Conservation (phyloP, 2,329 filamentous ascomycete species). For the Talaromyces piceae region DNA sequence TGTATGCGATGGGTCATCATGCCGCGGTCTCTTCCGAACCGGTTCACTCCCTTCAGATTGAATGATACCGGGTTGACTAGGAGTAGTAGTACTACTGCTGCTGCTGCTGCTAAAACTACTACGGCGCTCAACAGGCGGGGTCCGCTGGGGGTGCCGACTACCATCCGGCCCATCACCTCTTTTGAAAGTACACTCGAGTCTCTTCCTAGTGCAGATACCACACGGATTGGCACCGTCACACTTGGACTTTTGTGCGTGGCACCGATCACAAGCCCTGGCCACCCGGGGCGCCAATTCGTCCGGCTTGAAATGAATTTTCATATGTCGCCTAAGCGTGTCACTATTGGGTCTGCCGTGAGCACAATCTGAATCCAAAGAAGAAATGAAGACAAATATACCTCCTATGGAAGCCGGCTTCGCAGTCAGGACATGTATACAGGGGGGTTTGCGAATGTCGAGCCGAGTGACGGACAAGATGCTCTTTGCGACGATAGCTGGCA, state of each 20-base stretch:
- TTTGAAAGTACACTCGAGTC: slow-evolving; percentile 11
- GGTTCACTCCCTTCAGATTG: slow-evolving; percentile 1
- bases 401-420: slow-evolving; percentile 5
- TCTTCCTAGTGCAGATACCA: slow-evolving; percentile 6
- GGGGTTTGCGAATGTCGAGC: slow-evolving; percentile 3
- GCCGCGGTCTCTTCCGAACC: neutral
- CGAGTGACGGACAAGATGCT: slow-evolving; percentile 18
- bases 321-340: slow-evolving; percentile 11
- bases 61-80: too few species aligned
- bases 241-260: slow-evolving; percentile 9
- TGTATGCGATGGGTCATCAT: neutral
- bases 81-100: too few species aligned
- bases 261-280: slow-evolving; percentile 11
- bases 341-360: neutral
- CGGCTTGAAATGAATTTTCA: slow-evolving; percentile 4
- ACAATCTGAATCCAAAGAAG: neutral
- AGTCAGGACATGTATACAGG: slow-evolving; percentile 6
- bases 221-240: slow-evolving; percentile 13
- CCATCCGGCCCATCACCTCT: neutral
- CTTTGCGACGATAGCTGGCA: slow-evolving; percentile 18
- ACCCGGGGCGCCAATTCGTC: neutral
- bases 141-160: neutral
- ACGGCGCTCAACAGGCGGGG: neutral
- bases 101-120: too few species aligned
- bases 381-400: neutral